Conservation (phyloP, 192 early-diverging fungal genomes). For the Backusella westeae region DNA sequence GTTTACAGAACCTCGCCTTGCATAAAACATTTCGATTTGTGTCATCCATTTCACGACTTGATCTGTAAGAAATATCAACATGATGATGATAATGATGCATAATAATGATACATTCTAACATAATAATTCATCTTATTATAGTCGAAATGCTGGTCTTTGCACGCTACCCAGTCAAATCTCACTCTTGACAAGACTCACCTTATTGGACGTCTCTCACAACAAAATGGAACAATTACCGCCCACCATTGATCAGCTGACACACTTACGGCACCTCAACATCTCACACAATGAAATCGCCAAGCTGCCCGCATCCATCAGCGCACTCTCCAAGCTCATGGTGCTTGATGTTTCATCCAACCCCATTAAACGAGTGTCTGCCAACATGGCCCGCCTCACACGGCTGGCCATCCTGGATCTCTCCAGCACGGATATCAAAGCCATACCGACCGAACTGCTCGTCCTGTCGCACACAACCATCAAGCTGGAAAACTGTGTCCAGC, state of each 20-base stretch:
- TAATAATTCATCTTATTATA: too few relatives aligned
- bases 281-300: constrained; percentile 57
- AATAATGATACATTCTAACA: too few relatives aligned
- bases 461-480: neutral
- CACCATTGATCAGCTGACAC: constrained; percentile 57
- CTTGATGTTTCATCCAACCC: constrained; percentile 71
- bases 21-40: constrained; percentile 11
- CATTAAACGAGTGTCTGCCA: constrained; percentile 60
- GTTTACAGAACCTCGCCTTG: neutral
- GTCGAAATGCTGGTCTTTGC: constrained; percentile 5
- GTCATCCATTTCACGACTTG: constrained; percentile 18
- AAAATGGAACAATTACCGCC: constrained; percentile 58
- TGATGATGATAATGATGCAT: neutral
- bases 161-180: constrained; percentile 44
- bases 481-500: constrained; percentile 11
- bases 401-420: constrained; percentile 17
- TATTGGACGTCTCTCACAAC: constrained; percentile 68
- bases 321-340: constrained; percentile 54
- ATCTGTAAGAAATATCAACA: constrained; percentile 16
- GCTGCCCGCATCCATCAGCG: constrained; percentile 62
- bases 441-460: constrained; percentile 16
- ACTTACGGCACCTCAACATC: constrained; percentile 64
- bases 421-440: constrained; percentile 11
- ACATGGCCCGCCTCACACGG: constrained; percentile 49
- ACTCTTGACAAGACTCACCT: constrained; percentile 61